phyloP scores from a whole-genome alignment of 208 protist genomes.

The Phytomonas sp. region DNA sequence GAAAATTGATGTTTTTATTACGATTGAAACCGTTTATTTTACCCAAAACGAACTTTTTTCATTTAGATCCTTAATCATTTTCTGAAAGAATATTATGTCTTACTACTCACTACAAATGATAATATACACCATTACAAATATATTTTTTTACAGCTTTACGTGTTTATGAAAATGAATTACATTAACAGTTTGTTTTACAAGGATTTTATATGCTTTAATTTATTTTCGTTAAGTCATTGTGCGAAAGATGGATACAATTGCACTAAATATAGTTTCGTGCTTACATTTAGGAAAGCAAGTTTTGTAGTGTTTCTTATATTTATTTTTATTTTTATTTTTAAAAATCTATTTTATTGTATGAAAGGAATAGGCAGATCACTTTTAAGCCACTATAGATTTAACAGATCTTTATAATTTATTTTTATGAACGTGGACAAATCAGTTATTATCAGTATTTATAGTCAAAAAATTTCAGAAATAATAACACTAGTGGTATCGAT shows the following conservation, averaged over 20 bases:
- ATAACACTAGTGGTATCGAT: not conserved
- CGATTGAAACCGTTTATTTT: constrained; percentile 7
- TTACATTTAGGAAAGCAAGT: constrained; percentile 12
- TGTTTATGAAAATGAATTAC: constrained; percentile 4
- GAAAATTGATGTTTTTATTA: not conserved
- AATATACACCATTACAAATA: constrained; percentile 6
- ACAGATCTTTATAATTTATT: not conserved
- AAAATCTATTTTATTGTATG: not conserved
- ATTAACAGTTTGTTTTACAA: constrained; percentile 12
- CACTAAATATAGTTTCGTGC: not conserved
- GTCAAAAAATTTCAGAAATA: not conserved
- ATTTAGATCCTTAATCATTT: constrained; percentile 9
- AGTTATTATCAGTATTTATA: not conserved
- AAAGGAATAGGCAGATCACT: not conserved
- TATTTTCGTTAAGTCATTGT: not conserved
- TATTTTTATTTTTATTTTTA: constrained; percentile 7
- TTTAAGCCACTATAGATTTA: not conserved
- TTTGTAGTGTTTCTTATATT: constrained; percentile 7
- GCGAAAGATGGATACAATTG: not conserved
- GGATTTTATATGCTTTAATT: constrained; percentile 1
- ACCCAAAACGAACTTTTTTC: constrained; percentile 11
- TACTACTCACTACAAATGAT: constrained; percentile 2
- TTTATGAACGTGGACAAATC: not conserved
- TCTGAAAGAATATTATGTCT: not conserved
- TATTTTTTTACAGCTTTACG: constrained; percentile 15